Evolutionary conservation across 1,284 basidiomycete genomes (phyloP), one percentile per base, ranked within the genome.

Genomic region (Stygiomarasmius scandens): DNA sequence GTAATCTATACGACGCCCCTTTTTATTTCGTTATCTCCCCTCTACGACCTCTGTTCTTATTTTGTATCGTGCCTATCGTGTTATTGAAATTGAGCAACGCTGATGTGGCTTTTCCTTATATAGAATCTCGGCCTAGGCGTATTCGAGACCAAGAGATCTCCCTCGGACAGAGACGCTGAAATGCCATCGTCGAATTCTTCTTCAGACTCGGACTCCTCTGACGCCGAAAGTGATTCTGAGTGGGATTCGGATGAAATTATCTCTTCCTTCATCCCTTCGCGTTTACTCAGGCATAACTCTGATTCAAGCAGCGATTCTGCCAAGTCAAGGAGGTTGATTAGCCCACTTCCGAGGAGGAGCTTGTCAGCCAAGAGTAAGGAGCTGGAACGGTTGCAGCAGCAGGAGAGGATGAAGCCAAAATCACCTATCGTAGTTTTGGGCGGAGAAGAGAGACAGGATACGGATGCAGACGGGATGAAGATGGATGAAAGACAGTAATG

Each of bases 51-150:
- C 43, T 53, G 19, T 47, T 19, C 53, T 45, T 38, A 3, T 52
- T 36, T 36, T n/a, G n/a, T n/a, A n/a, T n/a, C 45, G 23, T 24
- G 23, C 24, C 36, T 36, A 38, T 57, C 3, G 29, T n/a, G 1
- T 12, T 5, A 43, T 24, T 43, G 24, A 24, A 43, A 16, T 23
- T 46, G 11, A 8, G 19, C 20, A 16, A 44, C 19, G 19, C 27
- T 45, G 19, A 20, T 22, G 14, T 24, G 2, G 16, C 6, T 38
- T 25, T 38, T 36, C 27, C 20, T 25, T 32, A 16, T 36, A 24
- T 63, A 88, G 86, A 81, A 87, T 61, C 79, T 89, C 23, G 86
- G 86, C 6, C 75, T 88, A 0, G 86, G 86, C 5, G 75, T 88
- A 1, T 86, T 85, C 58, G 83, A 86, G 63, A 69, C 79, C 43